Base-by-base conservation (phyloP, 1,284 basidiomycete genomes). In the Tetrapyrgos nigripes region DNA sequence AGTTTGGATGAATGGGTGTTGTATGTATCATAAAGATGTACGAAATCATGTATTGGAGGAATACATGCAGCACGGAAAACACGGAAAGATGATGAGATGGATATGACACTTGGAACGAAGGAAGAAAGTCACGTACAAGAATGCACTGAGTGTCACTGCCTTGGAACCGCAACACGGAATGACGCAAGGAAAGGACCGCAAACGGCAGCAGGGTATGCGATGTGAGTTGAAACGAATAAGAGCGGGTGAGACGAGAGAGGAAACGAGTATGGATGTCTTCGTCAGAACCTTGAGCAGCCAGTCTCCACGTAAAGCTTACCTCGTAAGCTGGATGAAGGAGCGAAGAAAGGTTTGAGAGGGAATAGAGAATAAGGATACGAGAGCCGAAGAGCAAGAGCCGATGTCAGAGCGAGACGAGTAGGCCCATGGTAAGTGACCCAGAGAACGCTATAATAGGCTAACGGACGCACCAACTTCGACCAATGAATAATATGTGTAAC, bases 401-500 rank as follows among this genome's bases (percentile, higher is more conserved):
- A 23, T 40, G 4, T 17, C 13, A 9, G 8, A 17, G 13, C 14
- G 13, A 9, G 37, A 40, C 4, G 4, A 40, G 17, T n/a, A 5
- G 37, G 14, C 37, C 14, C 37, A 40, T 5, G 19, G 8, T 40
- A 40, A 11, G 14, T 5, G 14, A 46, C 50, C 19, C 17, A 3
- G 6, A 46, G n/a, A 9, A 8, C 27, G 24, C 33, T 14, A 19
- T n/a, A n/a, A 40, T n/a, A n/a, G 37, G 17, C 37, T 5, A n/a
- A 23, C n/a, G 40, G 23, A 78, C 86, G 64, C 69, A 89, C 89
- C 83, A 58, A 86, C 80, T 80, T 92, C 84, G 50, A 87, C 80
- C 40, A 95, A 83, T 28, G 86, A 86, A 70, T 93, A 96, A 72
- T 96, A 93, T 37, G 89, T 92, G 70, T 92, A 94, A 62, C 80